Evolutionary conservation across 495 filamentous ascomycete genomes (phyloP).

Genomic region (Talaromyces liani): DNA sequence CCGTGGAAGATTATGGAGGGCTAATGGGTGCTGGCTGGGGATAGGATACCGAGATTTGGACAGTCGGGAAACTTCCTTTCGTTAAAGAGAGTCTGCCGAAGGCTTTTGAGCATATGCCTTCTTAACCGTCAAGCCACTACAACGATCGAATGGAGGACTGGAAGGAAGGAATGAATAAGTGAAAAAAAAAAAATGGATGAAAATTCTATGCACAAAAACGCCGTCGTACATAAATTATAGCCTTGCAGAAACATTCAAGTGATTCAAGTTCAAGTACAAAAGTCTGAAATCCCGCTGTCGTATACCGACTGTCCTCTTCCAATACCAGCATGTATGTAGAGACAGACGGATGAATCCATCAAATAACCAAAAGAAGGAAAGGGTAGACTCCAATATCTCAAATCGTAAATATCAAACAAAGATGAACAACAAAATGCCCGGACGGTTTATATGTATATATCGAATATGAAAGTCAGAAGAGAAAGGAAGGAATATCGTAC

Average conservation of each 20-base stretch:
- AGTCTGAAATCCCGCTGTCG: not conserved
- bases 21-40: not conserved
- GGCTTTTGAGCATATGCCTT: slow-evolving; percentile 54
- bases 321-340: not conserved
- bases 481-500: slow-evolving; percentile 7
- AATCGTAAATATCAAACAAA: not conserved
- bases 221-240: not conserved
- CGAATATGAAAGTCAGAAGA: not conserved
- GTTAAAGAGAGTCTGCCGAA: slow-evolving; percentile 55
- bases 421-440: not conserved
- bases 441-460: not conserved
- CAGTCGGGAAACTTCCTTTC: slow-evolving; percentile 59
- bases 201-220: not conserved
- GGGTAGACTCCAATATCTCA: not conserved
- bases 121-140: slow-evolving; percentile 23
- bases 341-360: not conserved
- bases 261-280: not conserved
- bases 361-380: not conserved
- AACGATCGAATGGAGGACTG: not conserved
- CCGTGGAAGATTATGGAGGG: not conserved
- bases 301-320: not conserved
- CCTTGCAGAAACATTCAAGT: not conserved
- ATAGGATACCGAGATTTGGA: slow-evolving; percentile 64
- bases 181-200: not conserved
- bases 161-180: too few species aligned